Evolutionary conservation across 2,329 filamentous ascomycete species (phyloP).

Genomic region (Gaeumannomyces tritici): DNA sequence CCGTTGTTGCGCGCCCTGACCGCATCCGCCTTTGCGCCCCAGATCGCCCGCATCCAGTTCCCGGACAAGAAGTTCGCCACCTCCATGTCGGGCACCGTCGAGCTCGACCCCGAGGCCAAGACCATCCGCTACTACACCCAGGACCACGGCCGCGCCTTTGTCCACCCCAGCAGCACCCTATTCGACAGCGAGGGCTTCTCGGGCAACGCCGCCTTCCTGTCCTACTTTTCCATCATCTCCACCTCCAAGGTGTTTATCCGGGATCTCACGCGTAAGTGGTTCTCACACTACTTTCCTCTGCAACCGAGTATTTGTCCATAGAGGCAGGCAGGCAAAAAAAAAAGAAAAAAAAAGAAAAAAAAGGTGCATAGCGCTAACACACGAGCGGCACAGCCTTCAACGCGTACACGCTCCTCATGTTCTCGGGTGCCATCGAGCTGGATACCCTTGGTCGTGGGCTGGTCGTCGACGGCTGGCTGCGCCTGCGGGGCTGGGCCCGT

Average conservation of each 20-base stretch:
- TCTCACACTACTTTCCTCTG: not conserved
- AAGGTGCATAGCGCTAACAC: too few species aligned
- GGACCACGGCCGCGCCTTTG: slow-evolving; percentile 79
- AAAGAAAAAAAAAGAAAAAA: not conserved
- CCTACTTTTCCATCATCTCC: slow-evolving; percentile 85
- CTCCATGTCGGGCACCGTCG: slow-evolving; percentile 79
- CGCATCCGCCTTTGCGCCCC: slow-evolving; percentile 68
- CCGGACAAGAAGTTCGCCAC: slow-evolving; percentile 93
- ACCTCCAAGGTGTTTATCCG: slow-evolving; percentile 88
- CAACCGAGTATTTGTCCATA: too few species aligned
- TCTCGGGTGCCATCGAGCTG: slow-evolving; percentile 74
- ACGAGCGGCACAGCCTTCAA: slow-evolving; percentile 62
- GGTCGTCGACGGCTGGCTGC: slow-evolving; percentile 84
- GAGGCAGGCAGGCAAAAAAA: not conserved
- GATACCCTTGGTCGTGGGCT: slow-evolving; percentile 83
- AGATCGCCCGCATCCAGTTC: slow-evolving; percentile 85
- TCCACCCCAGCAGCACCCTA: slow-evolving; percentile 80
- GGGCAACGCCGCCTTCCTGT: slow-evolving; percentile 66
- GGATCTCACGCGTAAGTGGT: slow-evolving; percentile 70
- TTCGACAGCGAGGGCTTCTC: slow-evolving; percentile 77
- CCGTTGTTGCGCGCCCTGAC: slow-evolving; percentile 59
- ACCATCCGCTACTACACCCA: slow-evolving; percentile 90
- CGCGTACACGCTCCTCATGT: slow-evolving; percentile 77
- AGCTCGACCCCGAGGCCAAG: slow-evolving; percentile 83
- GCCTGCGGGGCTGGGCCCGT: slow-evolving; percentile 81